These are phyloP conservation scores for Exophiala viscosa DNA, from an alignment of 2,329 filamentous ascomycete genomes.

Conservation along the genomic window DNA sequence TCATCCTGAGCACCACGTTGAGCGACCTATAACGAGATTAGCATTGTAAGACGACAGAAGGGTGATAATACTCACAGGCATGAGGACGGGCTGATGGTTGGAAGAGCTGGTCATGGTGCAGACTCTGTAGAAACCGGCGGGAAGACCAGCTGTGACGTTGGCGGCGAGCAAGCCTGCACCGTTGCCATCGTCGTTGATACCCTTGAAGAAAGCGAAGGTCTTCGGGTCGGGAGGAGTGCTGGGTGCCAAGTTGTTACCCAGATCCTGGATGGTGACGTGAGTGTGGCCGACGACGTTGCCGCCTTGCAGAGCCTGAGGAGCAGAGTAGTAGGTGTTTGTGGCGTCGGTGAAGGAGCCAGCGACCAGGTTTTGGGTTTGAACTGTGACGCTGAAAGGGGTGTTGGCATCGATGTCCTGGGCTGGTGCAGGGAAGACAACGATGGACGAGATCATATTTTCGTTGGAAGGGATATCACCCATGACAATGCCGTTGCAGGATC, in stretches of 20 bases:
- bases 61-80: slow-evolving; percentile 41
- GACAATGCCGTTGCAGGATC: slow-evolving; percentile 58
- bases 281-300: slow-evolving; percentile 40
- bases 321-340: slow-evolving; percentile 52
- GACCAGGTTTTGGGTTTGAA: slow-evolving; percentile 49
- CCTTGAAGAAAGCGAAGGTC: slow-evolving; percentile 57
- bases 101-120: slow-evolving; percentile 62
- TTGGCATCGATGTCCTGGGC: slow-evolving; percentile 42
- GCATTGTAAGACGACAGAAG: not conserved
- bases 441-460: slow-evolving; percentile 53
- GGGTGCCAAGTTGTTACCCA: slow-evolving; percentile 38
- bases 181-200: slow-evolving; percentile 58
- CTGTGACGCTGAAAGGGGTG: slow-evolving; percentile 46
- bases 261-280: slow-evolving; percentile 50
- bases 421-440: slow-evolving; percentile 48
- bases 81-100: slow-evolving; percentile 61
- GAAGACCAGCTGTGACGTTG: slow-evolving; percentile 56
- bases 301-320: slow-evolving; percentile 49
- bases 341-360: slow-evolving; percentile 56
- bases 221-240: slow-evolving; percentile 38
- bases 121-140: slow-evolving; percentile 60
- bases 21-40: slow-evolving; percentile 43
- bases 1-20: slow-evolving; percentile 66
- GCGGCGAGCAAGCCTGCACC: slow-evolving; percentile 53
- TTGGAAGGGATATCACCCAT: slow-evolving; percentile 55